Evolutionary conservation across 2,329 filamentous ascomycete genomes (phyloP).

Genomic region (Endocalyx cinctus): DNA sequence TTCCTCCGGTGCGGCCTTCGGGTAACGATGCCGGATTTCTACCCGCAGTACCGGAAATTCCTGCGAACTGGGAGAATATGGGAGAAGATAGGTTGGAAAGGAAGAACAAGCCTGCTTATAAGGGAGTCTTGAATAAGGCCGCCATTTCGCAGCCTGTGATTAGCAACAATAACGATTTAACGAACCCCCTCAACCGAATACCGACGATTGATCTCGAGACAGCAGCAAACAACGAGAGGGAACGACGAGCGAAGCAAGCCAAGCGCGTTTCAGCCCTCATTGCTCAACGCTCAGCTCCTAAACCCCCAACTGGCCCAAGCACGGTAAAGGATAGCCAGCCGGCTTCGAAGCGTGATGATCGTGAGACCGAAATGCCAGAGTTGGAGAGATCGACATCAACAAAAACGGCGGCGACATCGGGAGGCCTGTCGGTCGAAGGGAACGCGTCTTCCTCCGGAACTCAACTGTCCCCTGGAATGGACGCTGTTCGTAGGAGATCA

Average conservation of each 20-base stretch:
- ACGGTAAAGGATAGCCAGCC: no score
- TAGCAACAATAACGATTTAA: constrained; percentile 16
- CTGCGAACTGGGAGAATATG: constrained; percentile 5
- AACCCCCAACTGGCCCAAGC: no score
- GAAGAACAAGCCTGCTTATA: constrained; percentile 11
- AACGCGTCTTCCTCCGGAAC: constrained; percentile 40
- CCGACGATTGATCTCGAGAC: constrained; percentile 45
- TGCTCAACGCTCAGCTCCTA: constrained; percentile 32
- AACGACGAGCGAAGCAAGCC: constrained; percentile 32
- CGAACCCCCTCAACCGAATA: constrained; percentile 22
- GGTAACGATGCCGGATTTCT: constrained; percentile 2
- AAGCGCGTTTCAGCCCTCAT: constrained; percentile 26
- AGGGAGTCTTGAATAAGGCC: constrained; percentile 33
- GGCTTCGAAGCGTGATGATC: constrained; percentile 25
- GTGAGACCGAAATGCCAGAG: constrained; percentile 23
- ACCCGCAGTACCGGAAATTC: constrained; percentile 11
- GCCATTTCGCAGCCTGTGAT: constrained; percentile 48
- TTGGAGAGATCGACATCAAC: constrained; percentile 20
- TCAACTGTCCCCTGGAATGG: constrained; percentile 46
- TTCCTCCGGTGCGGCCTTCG: constrained; percentile 34
- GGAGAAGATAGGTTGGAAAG: no score
- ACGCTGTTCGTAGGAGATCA: constrained; percentile 48
- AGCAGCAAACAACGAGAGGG: constrained; percentile 42
- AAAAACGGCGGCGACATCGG: constrained; percentile 17
- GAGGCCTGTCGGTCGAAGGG: constrained; percentile 25